These are phyloP conservation scores for Sambucus nigra DNA, from an alignment of 129 eudicot species.

Conservation along the genomic window DNA sequence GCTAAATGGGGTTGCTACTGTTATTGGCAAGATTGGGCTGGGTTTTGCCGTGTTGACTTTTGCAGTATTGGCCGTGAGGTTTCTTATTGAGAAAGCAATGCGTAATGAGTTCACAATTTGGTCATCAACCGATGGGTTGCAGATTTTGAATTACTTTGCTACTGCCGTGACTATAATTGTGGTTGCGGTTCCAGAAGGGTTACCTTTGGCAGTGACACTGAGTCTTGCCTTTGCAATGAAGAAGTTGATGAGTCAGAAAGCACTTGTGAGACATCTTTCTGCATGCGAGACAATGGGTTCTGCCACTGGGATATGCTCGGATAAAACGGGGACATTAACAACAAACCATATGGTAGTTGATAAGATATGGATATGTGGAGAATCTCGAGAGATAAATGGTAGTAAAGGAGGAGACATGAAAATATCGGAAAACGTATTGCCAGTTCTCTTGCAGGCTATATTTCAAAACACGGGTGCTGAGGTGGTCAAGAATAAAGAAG, in stretches of 20 bases:
- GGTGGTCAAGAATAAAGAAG: conserved; percentile 64
- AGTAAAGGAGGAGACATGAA: conserved; percentile 13
- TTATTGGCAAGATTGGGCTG: conserved; percentile 79
- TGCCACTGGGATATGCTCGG: conserved; percentile 74
- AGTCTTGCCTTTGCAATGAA: conserved; percentile 99
- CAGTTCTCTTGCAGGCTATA: conserved; percentile 57
- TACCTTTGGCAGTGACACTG: conserved; percentile 86
- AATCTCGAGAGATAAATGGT: conserved; percentile 31
- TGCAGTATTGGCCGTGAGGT: conserved; percentile 48
- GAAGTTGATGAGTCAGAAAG: conserved; percentile 66
- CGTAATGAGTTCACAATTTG: conserved; percentile 52
- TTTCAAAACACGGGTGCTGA: conserved; percentile 76
- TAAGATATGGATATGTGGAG: conserved; percentile 60
- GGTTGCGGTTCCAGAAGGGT: conserved; percentile 96
- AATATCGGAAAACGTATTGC: conserved; percentile 25
- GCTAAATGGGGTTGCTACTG: conserved; percentile 88
- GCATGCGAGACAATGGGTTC: conserved; percentile 99
- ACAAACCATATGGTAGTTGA: conserved; percentile 87
- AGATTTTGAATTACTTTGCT: conserved; percentile 65
- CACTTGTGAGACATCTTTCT: conserved; percentile 77
- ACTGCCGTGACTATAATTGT: conserved; percentile 87
- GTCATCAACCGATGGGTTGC: conserved; percentile 65
- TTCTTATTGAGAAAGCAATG: conserved; percentile 49
- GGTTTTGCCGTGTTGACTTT: conserved; percentile 70
- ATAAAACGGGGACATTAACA: conserved; percentile 89